These are phyloP conservation scores for Vanderwaltozyma tropicalis DNA, from an alignment of 805 yeast species.

Conservation along the genomic window DNA sequence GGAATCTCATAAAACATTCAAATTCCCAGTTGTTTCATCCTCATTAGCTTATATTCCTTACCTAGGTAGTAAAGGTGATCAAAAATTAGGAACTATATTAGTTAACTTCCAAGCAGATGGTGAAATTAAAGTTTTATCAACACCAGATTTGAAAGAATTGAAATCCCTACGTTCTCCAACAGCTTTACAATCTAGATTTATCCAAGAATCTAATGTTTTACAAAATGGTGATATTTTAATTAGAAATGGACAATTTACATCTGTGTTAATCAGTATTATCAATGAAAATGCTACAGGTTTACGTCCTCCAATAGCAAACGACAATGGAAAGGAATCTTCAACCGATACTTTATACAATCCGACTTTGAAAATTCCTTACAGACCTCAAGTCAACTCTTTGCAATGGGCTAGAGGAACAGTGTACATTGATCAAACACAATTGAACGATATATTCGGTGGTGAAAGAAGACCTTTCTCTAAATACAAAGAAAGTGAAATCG, in stretches of 20 bases:
- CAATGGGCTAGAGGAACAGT: slow-evolving; percentile 82
- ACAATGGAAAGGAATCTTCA: slow-evolving; percentile 7
- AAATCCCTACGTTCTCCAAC: slow-evolving; percentile 37
- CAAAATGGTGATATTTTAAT: slow-evolving; percentile 49
- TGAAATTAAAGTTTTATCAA: slow-evolving; percentile 35
- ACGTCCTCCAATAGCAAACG: slow-evolving; percentile 32
- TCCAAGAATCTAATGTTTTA: slow-evolving; percentile 36
- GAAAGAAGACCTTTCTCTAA: slow-evolving; percentile 54
- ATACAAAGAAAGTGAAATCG: slow-evolving; percentile 49
- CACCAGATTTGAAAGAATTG: slow-evolving; percentile 58
- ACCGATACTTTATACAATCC: slow-evolving; percentile 62
- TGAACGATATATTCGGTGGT: slow-evolving; percentile 64
- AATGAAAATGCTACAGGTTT: slow-evolving; percentile 35
- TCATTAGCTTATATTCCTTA: slow-evolving; percentile 41
- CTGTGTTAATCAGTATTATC: slow-evolving; percentile 40
- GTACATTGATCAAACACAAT: slow-evolving; percentile 48
- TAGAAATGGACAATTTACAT: slow-evolving; percentile 46
- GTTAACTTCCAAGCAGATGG: slow-evolving; percentile 39
- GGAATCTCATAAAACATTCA: slow-evolving; percentile 52
- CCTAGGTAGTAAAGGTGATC: slow-evolving; percentile 10
- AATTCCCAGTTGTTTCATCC: slow-evolving; percentile 32
- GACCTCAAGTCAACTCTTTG: slow-evolving; percentile 71
- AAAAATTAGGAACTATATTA: slow-evolving; percentile 36
- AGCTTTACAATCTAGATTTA: slow-evolving; percentile 31
- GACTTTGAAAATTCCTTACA: slow-evolving; percentile 53